A percentile compares a stretch with the other conserved stretches of the same genome.
These are phyloP conservation scores for Mrakia hoshinonis DNA, from an alignment of 768 basidiomycete genomes.

Conservation along the genomic window DNA sequence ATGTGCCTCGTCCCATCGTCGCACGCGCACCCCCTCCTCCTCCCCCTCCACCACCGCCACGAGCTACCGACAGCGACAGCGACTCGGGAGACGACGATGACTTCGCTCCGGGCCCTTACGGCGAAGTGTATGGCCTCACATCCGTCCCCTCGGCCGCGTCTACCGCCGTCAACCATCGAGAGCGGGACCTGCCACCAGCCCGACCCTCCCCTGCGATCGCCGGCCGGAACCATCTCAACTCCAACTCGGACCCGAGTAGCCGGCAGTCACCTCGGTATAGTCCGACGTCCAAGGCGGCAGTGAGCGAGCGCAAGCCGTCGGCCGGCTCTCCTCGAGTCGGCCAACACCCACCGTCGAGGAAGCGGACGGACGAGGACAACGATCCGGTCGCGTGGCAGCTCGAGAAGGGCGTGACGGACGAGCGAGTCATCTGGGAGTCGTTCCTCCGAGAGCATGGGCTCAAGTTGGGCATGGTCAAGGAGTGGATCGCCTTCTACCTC, in stretches of 20 bases:
- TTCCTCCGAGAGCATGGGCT: slow-evolving; percentile 1
- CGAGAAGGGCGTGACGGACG: not conserved
- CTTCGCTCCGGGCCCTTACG: not conserved
- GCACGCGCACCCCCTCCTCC: not conserved
- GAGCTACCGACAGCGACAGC: not conserved
- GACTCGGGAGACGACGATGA: slow-evolving; percentile 4
- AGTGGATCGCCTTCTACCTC: slow-evolving; percentile 15
- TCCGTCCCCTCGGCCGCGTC: slow-evolving; percentile 1
- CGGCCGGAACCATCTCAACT: not conserved
- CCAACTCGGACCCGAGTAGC: too few species aligned
- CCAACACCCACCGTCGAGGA: not conserved
- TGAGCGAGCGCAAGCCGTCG: not conserved
- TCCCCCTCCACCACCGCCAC: not conserved
- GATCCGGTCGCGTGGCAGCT: slow-evolving; percentile 1
- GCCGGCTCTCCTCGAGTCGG: not conserved
- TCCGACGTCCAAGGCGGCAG: not conserved
- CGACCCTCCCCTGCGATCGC: not conserved
- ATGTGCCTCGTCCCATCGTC: not conserved
- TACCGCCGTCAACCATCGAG: not conserved
- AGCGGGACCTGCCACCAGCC: not conserved
- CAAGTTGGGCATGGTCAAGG: not conserved
- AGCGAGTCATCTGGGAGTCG: not conserved
- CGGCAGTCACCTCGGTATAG: not conserved
- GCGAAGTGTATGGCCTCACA: not conserved
- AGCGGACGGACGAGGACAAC: not conserved